Evolutionary conservation across 805 yeast species (phyloP), one percentile per base, ranked within the genome.

Genomic region (Candida morakotiae): DNA sequence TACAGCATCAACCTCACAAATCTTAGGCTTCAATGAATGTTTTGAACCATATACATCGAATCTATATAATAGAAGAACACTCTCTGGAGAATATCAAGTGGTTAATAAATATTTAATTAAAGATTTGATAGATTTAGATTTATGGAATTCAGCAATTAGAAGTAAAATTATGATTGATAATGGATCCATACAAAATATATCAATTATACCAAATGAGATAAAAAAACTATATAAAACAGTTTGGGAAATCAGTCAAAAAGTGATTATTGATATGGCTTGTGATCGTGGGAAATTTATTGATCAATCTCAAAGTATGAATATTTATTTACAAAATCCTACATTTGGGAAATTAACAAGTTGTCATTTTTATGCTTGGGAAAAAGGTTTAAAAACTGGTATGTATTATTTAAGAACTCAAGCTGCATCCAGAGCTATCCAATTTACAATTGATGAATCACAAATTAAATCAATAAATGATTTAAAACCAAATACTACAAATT

Each of bases 1-100:
- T 30, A 91, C 98, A 13, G 98, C 98, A 2, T 87, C 97, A 1
- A 91, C 98, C 2, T 91, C 98, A 3, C 97, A 88, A 67, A 89
- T 91, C 35, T 69, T 91, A 36, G 98, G 97, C 27, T 87, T 76
- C 69, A 89, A 81, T 51, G 98, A 91, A 66, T 89, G 97, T 63
- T 91, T 91, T 60, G 98, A 91, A 62, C 98, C 98, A 9, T 79
- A 81, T 58, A 89, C 98, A 6, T 87, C 96, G 15, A 91, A 91
- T 64, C 79, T 91, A 52, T 91, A 88, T 63, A 78, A 86, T 31
- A 78, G 98, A 51, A 79, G 98, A 55, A 96, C 88, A 5, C 66
- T 87, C 7, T 84, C 96, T 15, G 98, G 97, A 33, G 98, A 91
- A 57, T 87, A 79, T 67, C 97, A 89, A 69, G 76, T 91, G 39